Conservation (phyloP, 176 grass and related monocot genomes). For the Chloris gayana region DNA sequence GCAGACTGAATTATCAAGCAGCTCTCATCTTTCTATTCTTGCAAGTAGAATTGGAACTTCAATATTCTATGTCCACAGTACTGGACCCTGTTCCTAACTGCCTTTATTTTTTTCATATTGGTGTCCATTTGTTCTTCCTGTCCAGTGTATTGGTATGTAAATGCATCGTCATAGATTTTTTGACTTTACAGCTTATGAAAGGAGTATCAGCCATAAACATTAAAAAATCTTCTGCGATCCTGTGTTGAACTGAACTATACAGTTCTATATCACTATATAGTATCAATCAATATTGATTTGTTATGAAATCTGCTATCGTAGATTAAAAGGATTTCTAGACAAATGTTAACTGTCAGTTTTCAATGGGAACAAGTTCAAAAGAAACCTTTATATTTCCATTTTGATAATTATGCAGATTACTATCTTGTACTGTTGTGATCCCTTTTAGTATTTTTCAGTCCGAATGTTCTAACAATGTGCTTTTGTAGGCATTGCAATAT, state of each 20-base stretch:
- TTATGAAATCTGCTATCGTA: slow-evolving; percentile 18
- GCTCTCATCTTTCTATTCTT: too few relatives aligned
- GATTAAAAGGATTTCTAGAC: not conserved
- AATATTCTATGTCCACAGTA: too few relatives aligned
- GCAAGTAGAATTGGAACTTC: too few relatives aligned
- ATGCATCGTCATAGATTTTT: too few relatives aligned
- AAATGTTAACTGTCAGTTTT: not conserved
- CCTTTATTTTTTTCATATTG: too few relatives aligned
- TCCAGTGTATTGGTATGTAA: too few relatives aligned
- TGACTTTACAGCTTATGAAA: not conserved
- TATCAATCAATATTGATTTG: not conserved
- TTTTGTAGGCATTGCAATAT: slow-evolving; percentile 78
- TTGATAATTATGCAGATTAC: slow-evolving; percentile 10
- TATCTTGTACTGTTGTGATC: not conserved
- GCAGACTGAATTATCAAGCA: too few relatives aligned
- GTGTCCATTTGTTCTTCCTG: too few relatives aligned
- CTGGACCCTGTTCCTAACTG: too few relatives aligned
- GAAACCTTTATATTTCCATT: not conserved
- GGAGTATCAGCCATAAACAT: not conserved
- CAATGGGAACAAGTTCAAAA: not conserved
- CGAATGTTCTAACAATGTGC: slow-evolving; percentile 36
- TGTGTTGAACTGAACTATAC: too few relatives aligned
- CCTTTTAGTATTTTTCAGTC: slow-evolving; percentile 4
- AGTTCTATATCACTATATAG: too few relatives aligned
- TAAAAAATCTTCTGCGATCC: not conserved